phyloP scores from a whole-genome alignment of 2,329 filamentous ascomycete genomes.

The Colletotrichum sp. region DNA sequence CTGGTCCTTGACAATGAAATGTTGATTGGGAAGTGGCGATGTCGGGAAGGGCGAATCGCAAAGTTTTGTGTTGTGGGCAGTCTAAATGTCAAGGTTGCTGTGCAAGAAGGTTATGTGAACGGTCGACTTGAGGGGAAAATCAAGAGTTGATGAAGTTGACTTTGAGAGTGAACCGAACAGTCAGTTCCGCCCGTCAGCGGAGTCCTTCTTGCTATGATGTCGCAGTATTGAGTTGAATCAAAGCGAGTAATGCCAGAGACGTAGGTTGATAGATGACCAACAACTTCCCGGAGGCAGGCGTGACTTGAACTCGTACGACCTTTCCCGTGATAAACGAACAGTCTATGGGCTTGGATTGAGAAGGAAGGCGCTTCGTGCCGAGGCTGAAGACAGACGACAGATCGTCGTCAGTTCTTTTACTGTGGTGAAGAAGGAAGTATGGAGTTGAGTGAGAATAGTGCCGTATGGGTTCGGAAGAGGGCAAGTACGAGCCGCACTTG shows the following conservation, averaged over 20 bases:
- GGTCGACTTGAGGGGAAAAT: not conserved
- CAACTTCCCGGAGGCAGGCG: too few relatives aligned
- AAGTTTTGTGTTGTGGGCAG: not conserved
- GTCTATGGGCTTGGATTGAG: not conserved
- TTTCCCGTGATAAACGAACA: not conserved
- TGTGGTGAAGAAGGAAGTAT: not conserved
- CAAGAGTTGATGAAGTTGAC: not conserved
- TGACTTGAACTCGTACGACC: too few relatives aligned
- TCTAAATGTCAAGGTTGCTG: not conserved
- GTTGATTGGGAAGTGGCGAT: not conserved
- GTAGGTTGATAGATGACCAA: too few relatives aligned
- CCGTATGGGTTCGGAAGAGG: too few relatives aligned
- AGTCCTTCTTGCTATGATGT: too few relatives aligned
- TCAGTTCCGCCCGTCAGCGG: accelerated
- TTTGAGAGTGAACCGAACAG: accelerated
- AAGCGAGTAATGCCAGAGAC: too few relatives aligned
- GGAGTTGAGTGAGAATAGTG: not conserved
- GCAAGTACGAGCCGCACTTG: not conserved
- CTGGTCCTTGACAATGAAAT: accelerated
- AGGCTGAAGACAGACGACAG: not conserved
- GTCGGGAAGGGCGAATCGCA: not conserved
- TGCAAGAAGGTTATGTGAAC: not conserved
- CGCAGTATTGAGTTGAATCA: too few relatives aligned
- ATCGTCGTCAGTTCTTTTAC: not conserved
- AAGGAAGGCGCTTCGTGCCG: not conserved